Percentiles rank a stretch among this genome's conserved stretches.
Conservation (phyloP, 2,329 filamentous ascomycete genomes). For the Aspergillus carbonarius region DNA sequence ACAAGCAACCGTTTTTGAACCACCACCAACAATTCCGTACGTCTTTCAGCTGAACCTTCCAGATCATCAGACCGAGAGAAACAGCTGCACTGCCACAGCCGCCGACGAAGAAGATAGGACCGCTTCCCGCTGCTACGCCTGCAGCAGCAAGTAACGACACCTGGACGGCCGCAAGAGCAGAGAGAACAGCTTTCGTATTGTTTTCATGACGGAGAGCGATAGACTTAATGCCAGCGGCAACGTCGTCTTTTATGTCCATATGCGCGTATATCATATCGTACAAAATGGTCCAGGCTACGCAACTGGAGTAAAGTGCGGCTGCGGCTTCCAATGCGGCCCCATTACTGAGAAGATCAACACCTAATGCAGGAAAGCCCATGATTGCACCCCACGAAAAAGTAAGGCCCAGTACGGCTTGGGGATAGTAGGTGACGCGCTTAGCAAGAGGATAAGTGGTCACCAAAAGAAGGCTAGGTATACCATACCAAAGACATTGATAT, state of each 20-base stretch:
- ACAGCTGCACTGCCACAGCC: slow-evolving; percentile 58
- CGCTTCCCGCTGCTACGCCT: slow-evolving; percentile 52
- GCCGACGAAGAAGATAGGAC: slow-evolving; percentile 59
- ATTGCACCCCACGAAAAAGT: slow-evolving; percentile 54
- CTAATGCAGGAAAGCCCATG: slow-evolving; percentile 49
- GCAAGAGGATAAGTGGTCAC: slow-evolving; percentile 52
- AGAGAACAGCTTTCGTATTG: slow-evolving; percentile 46
- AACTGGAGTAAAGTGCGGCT: slow-evolving; percentile 47
- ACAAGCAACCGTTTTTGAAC: slow-evolving; percentile 62
- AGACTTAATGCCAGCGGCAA: slow-evolving; percentile 51
- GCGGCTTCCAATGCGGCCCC: slow-evolving; percentile 37
- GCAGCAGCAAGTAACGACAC: slow-evolving; percentile 45
- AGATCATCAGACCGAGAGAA: slow-evolving; percentile 60
- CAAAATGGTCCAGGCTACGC: slow-evolving; percentile 49
- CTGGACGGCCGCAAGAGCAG: slow-evolving; percentile 41
- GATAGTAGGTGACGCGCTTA: slow-evolving; percentile 55
- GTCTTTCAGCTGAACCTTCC: slow-evolving; percentile 57
- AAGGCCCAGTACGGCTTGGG: slow-evolving; percentile 53
- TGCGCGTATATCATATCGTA: slow-evolving; percentile 55
- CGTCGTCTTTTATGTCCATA: slow-evolving; percentile 54
- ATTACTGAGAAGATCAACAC: slow-evolving; percentile 45
- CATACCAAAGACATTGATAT: slow-evolving; percentile 44
- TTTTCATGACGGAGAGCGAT: slow-evolving; percentile 52
- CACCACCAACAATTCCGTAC: slow-evolving; percentile 63
- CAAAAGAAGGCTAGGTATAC: slow-evolving; percentile 44